phyloP scores from a whole-genome alignment of 352 stramenopile genomes.

The Globisporangium radiosum region DNA sequence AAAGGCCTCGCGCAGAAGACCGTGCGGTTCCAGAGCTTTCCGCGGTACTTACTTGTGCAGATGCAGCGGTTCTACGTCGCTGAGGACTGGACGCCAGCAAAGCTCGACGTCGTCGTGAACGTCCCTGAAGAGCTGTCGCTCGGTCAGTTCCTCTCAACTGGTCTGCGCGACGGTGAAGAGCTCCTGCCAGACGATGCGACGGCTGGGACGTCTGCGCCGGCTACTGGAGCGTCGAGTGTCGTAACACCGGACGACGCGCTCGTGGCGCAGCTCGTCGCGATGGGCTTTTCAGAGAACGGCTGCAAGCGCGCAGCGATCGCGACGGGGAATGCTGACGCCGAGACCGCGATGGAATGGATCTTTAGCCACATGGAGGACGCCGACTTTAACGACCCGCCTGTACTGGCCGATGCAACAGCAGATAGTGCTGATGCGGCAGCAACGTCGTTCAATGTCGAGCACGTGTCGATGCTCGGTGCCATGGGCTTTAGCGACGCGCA shows the following conservation, averaged over 20 bases:
- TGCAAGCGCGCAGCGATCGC: constrained; percentile 94
- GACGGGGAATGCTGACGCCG: constrained; percentile 85
- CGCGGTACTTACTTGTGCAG: constrained; percentile 95
- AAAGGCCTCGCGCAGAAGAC: constrained; percentile 78
- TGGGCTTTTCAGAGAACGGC: constrained; percentile 98
- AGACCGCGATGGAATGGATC: constrained; percentile 97
- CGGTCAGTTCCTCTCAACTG: constrained; percentile 73
- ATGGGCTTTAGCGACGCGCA: constrained; percentile 90
- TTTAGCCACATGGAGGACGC: constrained; percentile 98
- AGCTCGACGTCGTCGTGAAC: constrained; percentile 96
- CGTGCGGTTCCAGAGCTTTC: constrained; percentile 91
- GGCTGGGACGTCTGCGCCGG: constrained; percentile 7
- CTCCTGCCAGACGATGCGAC: constrained; percentile 70
- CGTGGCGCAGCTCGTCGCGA: constrained; percentile 93
- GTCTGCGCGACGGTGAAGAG: constrained; percentile 82
- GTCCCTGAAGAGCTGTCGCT: constrained; percentile 90
- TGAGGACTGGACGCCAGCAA: constrained; percentile 95
- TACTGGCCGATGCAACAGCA: background rate
- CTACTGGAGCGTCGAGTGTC: constrained; percentile 3
- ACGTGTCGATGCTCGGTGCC: constrained; percentile 53
- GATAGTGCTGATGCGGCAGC: constrained; percentile 7
- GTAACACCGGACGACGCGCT: constrained; percentile 86
- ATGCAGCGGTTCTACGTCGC: constrained; percentile 96
- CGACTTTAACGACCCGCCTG: constrained; percentile 95
- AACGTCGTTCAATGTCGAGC: constrained; percentile 67